Evolutionary conservation across 768 basidiomycete genomes (phyloP).

Genomic region (Serendipita sp.): DNA sequence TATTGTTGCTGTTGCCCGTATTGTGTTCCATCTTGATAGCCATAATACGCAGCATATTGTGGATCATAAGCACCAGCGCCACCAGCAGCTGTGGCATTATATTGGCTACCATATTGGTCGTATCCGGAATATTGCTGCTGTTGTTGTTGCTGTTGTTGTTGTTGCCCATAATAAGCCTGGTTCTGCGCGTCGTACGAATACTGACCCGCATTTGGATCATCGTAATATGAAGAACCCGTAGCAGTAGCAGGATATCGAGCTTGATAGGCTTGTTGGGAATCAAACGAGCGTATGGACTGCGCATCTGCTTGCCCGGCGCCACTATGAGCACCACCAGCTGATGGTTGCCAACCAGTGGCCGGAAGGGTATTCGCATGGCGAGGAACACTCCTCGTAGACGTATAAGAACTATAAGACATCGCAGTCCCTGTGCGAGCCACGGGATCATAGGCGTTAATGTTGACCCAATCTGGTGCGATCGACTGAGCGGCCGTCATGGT

Average conservation of each 20-base stretch:
- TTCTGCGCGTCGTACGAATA: constrained; percentile 8
- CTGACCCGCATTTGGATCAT: constrained; percentile 2
- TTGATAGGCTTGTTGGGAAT: constrained; percentile 8
- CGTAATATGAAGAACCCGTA: not conserved
- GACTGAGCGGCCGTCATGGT: not conserved
- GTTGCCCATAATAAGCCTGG: constrained; percentile 9
- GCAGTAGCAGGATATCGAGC: constrained; percentile 6
- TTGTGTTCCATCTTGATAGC: not conserved
- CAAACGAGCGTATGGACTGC: constrained; percentile 13
- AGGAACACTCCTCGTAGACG: constrained; percentile 19
- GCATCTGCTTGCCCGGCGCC: constrained; percentile 4
- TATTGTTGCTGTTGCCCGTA: not conserved
- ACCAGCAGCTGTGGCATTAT: not conserved
- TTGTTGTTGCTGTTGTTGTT: constrained; percentile 9
- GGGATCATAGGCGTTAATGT: constrained; percentile 23
- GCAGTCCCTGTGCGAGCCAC: constrained; percentile 41
- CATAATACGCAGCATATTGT: constrained; percentile 6
- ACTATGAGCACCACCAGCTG: constrained; percentile 10
- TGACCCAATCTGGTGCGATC: not conserved
- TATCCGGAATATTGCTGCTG: constrained; percentile 5
- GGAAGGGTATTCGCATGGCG: constrained; percentile 30
- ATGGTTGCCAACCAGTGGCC: constrained; percentile 13
- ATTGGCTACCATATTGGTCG: constrained; percentile 1
- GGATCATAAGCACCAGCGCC: constrained; percentile 1
- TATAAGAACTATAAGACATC: constrained; percentile 30